Evolutionary conservation across 2,329 filamentous ascomycete species (phyloP), one percentile per base, ranked within the genome.

Genomic region (Penicillium hesseltinei): DNA sequence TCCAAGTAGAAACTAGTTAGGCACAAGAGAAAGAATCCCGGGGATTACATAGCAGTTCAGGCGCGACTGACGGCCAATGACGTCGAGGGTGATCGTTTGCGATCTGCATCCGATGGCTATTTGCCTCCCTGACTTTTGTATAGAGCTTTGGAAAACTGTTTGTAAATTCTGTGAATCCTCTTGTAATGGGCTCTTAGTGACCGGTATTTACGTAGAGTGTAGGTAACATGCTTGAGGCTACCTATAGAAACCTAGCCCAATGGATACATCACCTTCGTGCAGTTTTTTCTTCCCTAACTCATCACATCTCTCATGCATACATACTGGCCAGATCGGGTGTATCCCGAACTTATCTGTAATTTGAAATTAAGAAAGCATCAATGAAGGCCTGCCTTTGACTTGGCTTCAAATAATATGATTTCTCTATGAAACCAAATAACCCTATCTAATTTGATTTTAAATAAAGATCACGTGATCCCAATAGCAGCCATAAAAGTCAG

Each of bases 1-100:
- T 7, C 25, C 3, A 44, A 25, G 25, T 39, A 48, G 13, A 42
- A 35, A 33, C n/a, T 8, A n/a, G 6, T 19, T 15, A 40, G 35
- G n/a, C 21, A 5, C 8, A 35, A 35, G 25, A 38, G 21, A 27
- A 55, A 33, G 54, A 56, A 35, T 55, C 29, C 13, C 29, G 36
- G 27, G 44, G 33, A 9, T n/a, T 11, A 17, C 45, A 39, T 39
- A 11, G 36, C n/a, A 48, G 17, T n/a, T 43, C 47, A 38, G 39
- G 13, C 45, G 46, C 48, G 54, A 53, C 54, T 56, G 54, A 56
- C 54, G 54, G 19, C 44, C 49, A 47, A 53, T 56, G 54, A 56
- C 54, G 54, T 56, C 39, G 48, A 40, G 29, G 44, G 27, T 33
- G 31, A n/a, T 40, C 31, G 48, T 55, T 51, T 49, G 51, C 31